Conservation (phyloP, 2,329 filamentous ascomycete species). For the Albifimbria verrucaria region DNA sequence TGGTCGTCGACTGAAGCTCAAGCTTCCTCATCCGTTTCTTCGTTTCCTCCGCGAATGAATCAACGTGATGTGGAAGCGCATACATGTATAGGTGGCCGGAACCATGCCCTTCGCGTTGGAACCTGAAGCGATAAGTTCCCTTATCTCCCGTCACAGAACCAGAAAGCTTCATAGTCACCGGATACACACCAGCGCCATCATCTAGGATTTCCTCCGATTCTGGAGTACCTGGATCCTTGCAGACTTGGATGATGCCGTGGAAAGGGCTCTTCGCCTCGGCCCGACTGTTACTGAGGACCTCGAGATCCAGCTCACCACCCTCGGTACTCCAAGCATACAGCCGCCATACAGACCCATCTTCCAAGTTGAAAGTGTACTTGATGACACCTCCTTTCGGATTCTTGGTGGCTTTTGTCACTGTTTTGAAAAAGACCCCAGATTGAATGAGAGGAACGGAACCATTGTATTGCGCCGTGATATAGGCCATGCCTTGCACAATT, state of each 20-base stretch:
- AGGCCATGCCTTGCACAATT: slow-evolving; percentile 85
- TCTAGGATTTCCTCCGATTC: slow-evolving; percentile 69
- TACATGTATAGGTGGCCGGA: slow-evolving; percentile 72
- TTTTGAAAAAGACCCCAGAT: slow-evolving; percentile 70
- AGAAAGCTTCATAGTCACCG: slow-evolving; percentile 59
- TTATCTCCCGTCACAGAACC: slow-evolving; percentile 56
- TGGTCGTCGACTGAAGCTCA: slow-evolving; percentile 75
- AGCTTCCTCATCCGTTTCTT: slow-evolving; percentile 51
- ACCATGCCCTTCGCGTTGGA: slow-evolving; percentile 65
- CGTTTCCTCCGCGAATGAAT: slow-evolving; percentile 64
- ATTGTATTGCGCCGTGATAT: slow-evolving; percentile 74
- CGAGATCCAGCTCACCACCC: slow-evolving; percentile 62
- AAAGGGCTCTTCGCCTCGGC: slow-evolving; percentile 67
- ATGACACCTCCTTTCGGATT: slow-evolving; percentile 60
- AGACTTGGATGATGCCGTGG: slow-evolving; percentile 76
- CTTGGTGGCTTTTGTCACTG: slow-evolving; percentile 55
- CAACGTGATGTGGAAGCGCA: slow-evolving; percentile 79
- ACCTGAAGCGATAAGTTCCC: slow-evolving; percentile 73
- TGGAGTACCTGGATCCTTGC: slow-evolving; percentile 63
- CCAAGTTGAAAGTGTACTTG: slow-evolving; percentile 73
- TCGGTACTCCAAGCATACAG: slow-evolving; percentile 67
- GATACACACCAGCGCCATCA: slow-evolving; percentile 70
- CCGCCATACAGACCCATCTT: slow-evolving; percentile 74
- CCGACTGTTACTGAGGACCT: slow-evolving; percentile 61
- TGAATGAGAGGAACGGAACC: slow-evolving; percentile 70